Conservation (phyloP, 1,284 basidiomycete species). For the Pseudozyma tsukubaensis region DNA sequence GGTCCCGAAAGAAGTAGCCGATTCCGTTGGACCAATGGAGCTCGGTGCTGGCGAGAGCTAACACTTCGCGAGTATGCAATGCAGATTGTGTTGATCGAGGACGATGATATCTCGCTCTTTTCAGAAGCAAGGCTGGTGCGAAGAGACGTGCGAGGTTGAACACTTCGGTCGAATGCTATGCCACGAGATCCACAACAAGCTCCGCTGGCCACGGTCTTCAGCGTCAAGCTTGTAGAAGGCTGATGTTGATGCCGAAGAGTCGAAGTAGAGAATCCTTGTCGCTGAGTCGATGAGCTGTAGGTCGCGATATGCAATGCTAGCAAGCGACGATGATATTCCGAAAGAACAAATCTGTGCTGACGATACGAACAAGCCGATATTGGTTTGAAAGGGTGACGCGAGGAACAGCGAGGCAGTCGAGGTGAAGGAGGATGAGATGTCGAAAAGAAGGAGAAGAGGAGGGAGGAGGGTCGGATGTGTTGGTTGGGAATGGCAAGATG, state of each 20-base stretch:
- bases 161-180: too few species aligned
- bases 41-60: neutral
- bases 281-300: neutral
- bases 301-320: neutral
- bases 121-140: too few species aligned
- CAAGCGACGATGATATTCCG: neutral
- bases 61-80: neutral
- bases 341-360: neutral
- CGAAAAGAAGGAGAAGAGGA: neutral
- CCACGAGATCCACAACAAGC: too few species aligned
- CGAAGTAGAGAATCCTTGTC: neutral
- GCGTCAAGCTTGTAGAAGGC: neutral
- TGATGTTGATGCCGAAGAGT: neutral
- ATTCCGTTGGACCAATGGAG: neutral
- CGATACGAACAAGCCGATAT: neutral
- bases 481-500: constrained; percentile 2
- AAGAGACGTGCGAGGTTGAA: too few species aligned
- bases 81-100: too few species aligned
- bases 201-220: too few species aligned
- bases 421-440: neutral
- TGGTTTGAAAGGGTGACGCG: neutral
- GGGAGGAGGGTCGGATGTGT: constrained; percentile 4
- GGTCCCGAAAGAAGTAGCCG: neutral
- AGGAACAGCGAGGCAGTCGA: neutral
- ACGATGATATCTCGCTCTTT: too few species aligned